These are phyloP conservation scores for Neurospora sp. DNA, from an alignment of 2,329 filamentous ascomycete species.

Conservation along the genomic window DNA sequence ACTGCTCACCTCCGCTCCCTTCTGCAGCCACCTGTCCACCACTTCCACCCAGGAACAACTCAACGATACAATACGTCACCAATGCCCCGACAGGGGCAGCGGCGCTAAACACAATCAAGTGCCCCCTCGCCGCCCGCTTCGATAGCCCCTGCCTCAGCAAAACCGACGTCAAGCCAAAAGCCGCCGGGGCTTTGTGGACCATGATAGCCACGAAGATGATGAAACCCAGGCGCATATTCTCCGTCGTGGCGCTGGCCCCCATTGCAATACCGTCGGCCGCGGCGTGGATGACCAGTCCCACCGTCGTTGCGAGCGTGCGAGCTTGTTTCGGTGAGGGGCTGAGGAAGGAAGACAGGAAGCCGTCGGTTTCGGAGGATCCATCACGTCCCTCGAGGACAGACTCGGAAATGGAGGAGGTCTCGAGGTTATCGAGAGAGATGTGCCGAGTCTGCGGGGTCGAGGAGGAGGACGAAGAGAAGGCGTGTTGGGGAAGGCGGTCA, in stretches of 20 bases:
- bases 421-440: constrained; percentile 79
- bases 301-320: constrained; percentile 70
- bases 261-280: constrained; percentile 92
- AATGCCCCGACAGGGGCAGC: constrained; percentile 83
- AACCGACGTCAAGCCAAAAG: constrained; percentile 87
- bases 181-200: constrained; percentile 93
- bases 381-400: not conserved
- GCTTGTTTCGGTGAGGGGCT: constrained; percentile 48
- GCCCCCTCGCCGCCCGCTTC: constrained; percentile 73
- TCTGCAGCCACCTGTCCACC: constrained; percentile 20
- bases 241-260: constrained; percentile 73
- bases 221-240: constrained; percentile 67
- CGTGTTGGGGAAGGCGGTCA: constrained; percentile 71
- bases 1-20: constrained; percentile 54
- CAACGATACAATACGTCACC: constrained; percentile 70
- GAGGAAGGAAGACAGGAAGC: constrained; percentile 46
- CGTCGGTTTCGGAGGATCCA: constrained; percentile 46
- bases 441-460: constrained; percentile 63
- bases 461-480: constrained; percentile 56
- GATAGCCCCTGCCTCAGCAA: constrained; percentile 84
- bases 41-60: constrained; percentile 56
- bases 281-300: constrained; percentile 91
- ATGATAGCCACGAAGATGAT: constrained; percentile 95
- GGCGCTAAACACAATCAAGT: constrained; percentile 83
- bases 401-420: constrained; percentile 16